These are phyloP conservation scores for Diospyros lotus DNA, from an alignment of 148 eudicot genomes.

Conservation along the genomic window DNA sequence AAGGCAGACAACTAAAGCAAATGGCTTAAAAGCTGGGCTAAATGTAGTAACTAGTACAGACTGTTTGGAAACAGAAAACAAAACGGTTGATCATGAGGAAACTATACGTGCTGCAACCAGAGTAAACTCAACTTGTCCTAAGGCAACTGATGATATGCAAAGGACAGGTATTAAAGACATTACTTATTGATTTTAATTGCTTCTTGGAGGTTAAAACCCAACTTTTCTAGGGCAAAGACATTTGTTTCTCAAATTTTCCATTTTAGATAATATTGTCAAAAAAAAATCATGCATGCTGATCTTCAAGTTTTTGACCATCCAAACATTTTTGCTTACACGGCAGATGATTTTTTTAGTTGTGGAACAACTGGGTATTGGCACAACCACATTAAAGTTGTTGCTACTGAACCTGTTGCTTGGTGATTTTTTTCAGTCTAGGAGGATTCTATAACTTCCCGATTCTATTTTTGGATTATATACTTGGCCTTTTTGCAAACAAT, in stretches of 20 bases:
- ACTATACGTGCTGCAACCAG: background rate
- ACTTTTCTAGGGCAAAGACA: background rate
- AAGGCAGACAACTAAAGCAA: slow-evolving; percentile 1
- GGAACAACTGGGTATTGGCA: too few relatives aligned
- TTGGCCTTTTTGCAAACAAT: background rate
- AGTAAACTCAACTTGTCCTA: background rate
- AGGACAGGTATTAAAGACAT: slow-evolving; percentile 11
- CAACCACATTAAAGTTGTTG: background rate
- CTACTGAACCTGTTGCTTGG: slow-evolving; percentile 3
- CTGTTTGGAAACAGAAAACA: slow-evolving; percentile 3
- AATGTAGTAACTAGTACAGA: slow-evolving; percentile 12
- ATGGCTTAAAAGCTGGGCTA: background rate
- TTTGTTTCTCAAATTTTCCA: background rate
- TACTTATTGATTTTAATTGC: background rate
- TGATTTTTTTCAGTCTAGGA: background rate
- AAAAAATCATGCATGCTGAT: background rate
- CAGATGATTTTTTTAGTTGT: background rate
- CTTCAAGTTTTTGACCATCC: background rate
- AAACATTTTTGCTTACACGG: background rate
- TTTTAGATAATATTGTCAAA: background rate
- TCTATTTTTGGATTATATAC: background rate
- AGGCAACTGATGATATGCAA: slow-evolving; percentile 9
- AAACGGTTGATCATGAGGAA: background rate
- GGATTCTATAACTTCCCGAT: background rate
- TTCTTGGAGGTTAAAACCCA: background rate